These are phyloP conservation scores for Tetraselmis striata DNA, from an alignment of 139 green algal genomes.

Conservation along the genomic window DNA sequence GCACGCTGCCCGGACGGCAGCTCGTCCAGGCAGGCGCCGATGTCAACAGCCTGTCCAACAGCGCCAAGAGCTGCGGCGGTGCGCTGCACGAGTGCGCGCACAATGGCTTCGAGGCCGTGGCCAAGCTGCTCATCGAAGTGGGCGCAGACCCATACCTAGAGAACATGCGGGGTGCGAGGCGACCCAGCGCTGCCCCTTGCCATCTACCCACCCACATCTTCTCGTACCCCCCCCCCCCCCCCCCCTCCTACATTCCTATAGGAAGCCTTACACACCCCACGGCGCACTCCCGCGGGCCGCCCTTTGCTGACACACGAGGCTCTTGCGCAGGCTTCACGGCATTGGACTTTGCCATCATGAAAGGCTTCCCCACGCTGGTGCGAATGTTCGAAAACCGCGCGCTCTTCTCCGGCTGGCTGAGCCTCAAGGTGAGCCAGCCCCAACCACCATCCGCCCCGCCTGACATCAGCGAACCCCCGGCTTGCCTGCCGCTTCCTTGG, in stretches of 20 bases:
- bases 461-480: too few species aligned
- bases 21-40: neutral
- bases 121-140: neutral
- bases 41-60: neutral
- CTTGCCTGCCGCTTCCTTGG: too few species aligned
- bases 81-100: neutral
- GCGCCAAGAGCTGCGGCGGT: neutral
- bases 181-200: too few species aligned
- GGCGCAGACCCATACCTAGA: neutral
- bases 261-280: too few species aligned
- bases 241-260: too few species aligned
- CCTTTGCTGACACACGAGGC: too few species aligned
- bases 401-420: neutral
- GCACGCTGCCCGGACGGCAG: too few species aligned
- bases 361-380: neutral
- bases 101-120: neutral
- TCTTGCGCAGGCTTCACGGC: neutral
- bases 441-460: too few species aligned
- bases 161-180: neutral
- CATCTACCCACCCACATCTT: too few species aligned
- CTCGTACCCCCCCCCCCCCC: too few species aligned
- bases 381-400: neutral
- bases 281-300: too few species aligned
- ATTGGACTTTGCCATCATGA: neutral
- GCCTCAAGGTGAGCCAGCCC: neutral